Evolutionary conservation across 2,329 filamentous ascomycete species (phyloP).

Genomic region (Paecilomyces niveus): DNA sequence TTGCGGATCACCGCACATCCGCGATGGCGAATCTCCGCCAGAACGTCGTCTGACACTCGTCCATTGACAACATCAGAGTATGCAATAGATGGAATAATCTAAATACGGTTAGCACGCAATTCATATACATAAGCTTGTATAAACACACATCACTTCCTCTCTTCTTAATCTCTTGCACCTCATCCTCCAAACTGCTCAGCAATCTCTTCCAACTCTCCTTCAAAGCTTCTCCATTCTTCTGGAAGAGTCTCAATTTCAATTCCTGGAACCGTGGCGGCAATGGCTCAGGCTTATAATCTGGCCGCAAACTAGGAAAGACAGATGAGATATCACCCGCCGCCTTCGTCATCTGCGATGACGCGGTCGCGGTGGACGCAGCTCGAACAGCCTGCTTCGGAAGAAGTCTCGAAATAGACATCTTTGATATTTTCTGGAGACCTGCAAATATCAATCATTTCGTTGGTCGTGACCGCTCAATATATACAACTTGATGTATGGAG

Average conservation of each 20-base stretch:
- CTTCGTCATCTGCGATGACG: slow-evolving; percentile 31
- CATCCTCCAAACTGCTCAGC: slow-evolving; percentile 30
- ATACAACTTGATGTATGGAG: not conserved
- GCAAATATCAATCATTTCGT: not conserved
- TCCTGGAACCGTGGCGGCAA: slow-evolving; percentile 36
- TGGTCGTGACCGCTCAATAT: not conserved
- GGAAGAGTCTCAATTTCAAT: slow-evolving; percentile 32
- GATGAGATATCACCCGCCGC: slow-evolving; percentile 41
- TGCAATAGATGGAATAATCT: slow-evolving; percentile 38
- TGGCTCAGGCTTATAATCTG: slow-evolving; percentile 35
- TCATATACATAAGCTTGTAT: not conserved
- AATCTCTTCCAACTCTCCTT: slow-evolving; percentile 37
- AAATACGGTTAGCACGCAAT: not conserved
- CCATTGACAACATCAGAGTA: slow-evolving; percentile 34
- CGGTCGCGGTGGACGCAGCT: slow-evolving; percentile 23
- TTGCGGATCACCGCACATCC: slow-evolving; percentile 59
- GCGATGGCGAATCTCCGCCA: slow-evolving; percentile 50
- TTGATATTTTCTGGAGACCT: not conserved
- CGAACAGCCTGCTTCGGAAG: slow-evolving; percentile 20
- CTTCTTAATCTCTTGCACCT: slow-evolving; percentile 34
- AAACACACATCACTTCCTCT: slow-evolving; percentile 33
- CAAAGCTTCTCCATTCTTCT: slow-evolving; percentile 32
- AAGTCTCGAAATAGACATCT: slow-evolving; percentile 23
- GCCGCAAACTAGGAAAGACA: slow-evolving; percentile 40
- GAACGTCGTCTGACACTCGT: slow-evolving; percentile 23